phyloP scores from a whole-genome alignment of 352 stramenopile genomes.

The Phytophthora ramorum region DNA sequence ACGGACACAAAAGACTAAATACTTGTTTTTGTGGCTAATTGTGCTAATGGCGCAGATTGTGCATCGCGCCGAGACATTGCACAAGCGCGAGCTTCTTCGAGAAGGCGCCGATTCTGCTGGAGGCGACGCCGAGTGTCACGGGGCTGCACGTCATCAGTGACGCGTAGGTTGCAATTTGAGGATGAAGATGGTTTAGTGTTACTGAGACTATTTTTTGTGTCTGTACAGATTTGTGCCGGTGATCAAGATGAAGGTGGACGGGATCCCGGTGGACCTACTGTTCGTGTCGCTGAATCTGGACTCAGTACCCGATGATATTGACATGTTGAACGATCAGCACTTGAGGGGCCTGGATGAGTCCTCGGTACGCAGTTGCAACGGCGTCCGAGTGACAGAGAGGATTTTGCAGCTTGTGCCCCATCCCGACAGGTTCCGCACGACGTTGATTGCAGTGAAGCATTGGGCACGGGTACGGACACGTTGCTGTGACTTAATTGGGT shows the following conservation, averaged over 20 bases:
- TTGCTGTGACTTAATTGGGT: background rate
- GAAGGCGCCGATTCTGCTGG: slow-evolving; percentile 79
- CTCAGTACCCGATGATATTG: slow-evolving; percentile 64
- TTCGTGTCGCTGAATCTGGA: slow-evolving; percentile 88
- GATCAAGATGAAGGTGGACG: slow-evolving; percentile 94
- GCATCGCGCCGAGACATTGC: slow-evolving; percentile 83
- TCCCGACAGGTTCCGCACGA: slow-evolving; percentile 86
- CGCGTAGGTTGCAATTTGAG: slow-evolving; percentile 75
- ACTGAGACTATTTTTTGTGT: background rate
- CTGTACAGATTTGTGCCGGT: slow-evolving; percentile 85
- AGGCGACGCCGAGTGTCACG: slow-evolving; percentile 72
- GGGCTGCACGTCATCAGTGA: slow-evolving; percentile 86
- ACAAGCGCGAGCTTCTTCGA: slow-evolving; percentile 90
- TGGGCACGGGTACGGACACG: slow-evolving; percentile 75
- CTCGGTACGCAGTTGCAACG: slow-evolving; percentile 94
- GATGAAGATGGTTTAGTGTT: background rate
- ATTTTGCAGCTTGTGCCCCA: slow-evolving; percentile 93
- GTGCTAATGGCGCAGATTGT: slow-evolving; percentile 57
- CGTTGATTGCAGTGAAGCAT: slow-evolving; percentile 92
- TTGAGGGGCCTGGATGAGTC: slow-evolving; percentile 93
- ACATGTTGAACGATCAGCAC: slow-evolving; percentile 84
- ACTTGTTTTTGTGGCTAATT: background rate
- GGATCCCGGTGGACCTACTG: slow-evolving; percentile 93
- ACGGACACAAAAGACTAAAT: slow-evolving; percentile 8
- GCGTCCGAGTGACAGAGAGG: slow-evolving; percentile 95